Evolutionary conservation across 179 eudicot species (phyloP).

Genomic region (Gypsophila paniculata): DNA sequence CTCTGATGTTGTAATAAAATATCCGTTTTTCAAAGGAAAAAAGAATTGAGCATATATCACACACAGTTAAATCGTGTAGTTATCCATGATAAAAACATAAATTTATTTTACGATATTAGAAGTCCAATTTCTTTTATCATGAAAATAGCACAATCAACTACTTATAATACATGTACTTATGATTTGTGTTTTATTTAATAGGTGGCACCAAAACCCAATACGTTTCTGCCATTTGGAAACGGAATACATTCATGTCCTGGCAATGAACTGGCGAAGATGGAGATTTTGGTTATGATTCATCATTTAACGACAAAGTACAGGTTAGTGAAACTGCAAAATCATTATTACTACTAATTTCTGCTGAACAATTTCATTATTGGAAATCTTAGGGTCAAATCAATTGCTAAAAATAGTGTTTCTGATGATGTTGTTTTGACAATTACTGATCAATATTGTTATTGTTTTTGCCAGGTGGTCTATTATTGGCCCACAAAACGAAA

Average conservation of each 20-base stretch:
- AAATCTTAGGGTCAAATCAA: background rate
- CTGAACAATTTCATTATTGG: background rate
- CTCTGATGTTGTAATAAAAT: background rate
- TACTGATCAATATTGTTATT: constrained; percentile 21
- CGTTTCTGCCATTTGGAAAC: constrained; percentile 79
- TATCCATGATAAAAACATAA: background rate
- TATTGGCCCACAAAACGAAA: constrained; percentile 79
- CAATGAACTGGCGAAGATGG: constrained; percentile 78
- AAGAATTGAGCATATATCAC: no score
- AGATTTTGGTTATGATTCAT: constrained; percentile 69
- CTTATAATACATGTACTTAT: constrained; percentile 11
- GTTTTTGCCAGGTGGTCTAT: constrained; percentile 66
- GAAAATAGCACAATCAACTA: constrained; percentile 14
- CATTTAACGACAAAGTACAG: constrained; percentile 70
- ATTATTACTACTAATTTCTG: background rate
- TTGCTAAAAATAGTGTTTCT: constrained; percentile 14
- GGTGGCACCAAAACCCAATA: constrained; percentile 75
- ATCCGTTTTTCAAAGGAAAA: no score
- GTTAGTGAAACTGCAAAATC: constrained; percentile 23
- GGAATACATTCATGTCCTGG: constrained; percentile 92
- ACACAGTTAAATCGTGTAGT: no score
- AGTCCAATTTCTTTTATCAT: background rate
- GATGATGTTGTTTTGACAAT: constrained; percentile 7
- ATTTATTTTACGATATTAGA: background rate
- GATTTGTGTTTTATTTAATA: constrained; percentile 18